Evolutionary conservation across 129 eudicot genomes (phyloP).

Genomic region (Flaveria brownii): DNA sequence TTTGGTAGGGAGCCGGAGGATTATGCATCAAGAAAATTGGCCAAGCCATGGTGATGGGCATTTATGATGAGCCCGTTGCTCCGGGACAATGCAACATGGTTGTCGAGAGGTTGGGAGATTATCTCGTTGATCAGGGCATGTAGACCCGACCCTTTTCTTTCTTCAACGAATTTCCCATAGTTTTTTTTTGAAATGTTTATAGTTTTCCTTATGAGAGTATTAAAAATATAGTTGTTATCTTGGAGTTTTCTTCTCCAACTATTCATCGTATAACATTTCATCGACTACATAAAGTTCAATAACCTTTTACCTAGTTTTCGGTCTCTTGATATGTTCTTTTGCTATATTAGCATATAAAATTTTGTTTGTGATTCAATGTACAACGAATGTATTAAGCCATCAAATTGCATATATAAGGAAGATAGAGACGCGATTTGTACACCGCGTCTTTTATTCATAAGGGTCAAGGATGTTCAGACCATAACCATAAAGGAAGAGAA

Average conservation of each 20-base stretch:
- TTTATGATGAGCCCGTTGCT: slow-evolving; percentile 75
- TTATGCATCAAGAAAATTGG: slow-evolving; percentile 68
- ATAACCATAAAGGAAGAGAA: no score
- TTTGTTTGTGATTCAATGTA: no score
- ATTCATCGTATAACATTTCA: not conserved
- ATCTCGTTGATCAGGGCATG: slow-evolving; percentile 72
- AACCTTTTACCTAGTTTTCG: not conserved
- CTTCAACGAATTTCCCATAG: not conserved
- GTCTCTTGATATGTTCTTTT: not conserved
- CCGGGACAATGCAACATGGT: slow-evolving; percentile 92
- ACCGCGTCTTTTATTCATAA: no score
- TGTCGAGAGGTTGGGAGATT: slow-evolving; percentile 87
- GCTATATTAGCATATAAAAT: no score
- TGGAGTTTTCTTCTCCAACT: slow-evolving; percentile 7
- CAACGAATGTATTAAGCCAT: no score
- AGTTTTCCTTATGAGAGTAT: not conserved
- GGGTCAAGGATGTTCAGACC: no score
- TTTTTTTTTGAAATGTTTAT: not conserved
- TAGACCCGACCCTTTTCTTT: slow-evolving; percentile 28
- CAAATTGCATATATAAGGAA: no score
- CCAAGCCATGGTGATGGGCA: slow-evolving; percentile 66
- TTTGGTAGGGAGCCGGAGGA: slow-evolving; percentile 74
- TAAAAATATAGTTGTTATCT: not conserved
- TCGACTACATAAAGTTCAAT: slow-evolving; percentile 2
- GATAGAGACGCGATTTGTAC: no score